These are phyloP conservation scores for Saccharum hybrid DNA, from an alignment of 202 grass and related monocot genomes.

Conservation along the genomic window DNA sequence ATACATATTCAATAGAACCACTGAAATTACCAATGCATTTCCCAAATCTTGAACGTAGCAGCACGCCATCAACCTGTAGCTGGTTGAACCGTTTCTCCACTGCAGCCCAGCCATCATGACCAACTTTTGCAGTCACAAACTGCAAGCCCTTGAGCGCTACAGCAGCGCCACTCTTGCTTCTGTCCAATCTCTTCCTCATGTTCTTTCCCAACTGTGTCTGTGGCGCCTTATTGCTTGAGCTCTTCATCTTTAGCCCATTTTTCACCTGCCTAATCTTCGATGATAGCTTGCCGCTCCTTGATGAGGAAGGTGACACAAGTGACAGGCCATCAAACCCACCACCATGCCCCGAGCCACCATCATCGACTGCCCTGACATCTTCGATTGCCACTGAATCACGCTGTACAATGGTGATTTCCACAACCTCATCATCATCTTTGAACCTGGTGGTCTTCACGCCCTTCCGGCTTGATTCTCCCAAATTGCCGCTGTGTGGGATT, in stretches of 20 bases:
- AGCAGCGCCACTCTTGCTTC: constrained; percentile 71
- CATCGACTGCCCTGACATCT: constrained; percentile 54
- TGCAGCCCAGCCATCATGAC: constrained; percentile 66
- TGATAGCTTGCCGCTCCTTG: constrained; percentile 51
- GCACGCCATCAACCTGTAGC: constrained; percentile 73
- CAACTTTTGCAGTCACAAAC: constrained; percentile 75
- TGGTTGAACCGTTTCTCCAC: constrained; percentile 78
- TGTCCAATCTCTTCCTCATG: constrained; percentile 53
- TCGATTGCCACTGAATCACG: constrained; percentile 63
- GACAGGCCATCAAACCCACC: constrained; percentile 35
- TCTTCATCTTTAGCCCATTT: constrained; percentile 61
- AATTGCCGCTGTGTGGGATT: constrained; percentile 62
- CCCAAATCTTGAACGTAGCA: constrained; percentile 78
- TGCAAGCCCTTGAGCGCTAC: constrained; percentile 73
- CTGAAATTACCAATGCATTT: constrained; percentile 84
- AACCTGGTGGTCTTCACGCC: constrained; percentile 64
- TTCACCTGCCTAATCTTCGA: constrained; percentile 65
- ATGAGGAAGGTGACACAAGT: constrained; percentile 49
- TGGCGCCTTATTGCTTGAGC: constrained; percentile 39
- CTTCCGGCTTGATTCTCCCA: constrained; percentile 51
- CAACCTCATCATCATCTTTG: constrained; percentile 70
- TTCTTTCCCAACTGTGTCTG: constrained; percentile 34
- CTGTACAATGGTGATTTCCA: constrained; percentile 75
- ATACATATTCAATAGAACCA: constrained; percentile 16
- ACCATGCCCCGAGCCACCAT: constrained; percentile 42